Evolutionary conservation across 371 early-diverging fungal species (phyloP), one percentile per base, ranked within the genome.

Genomic region (Mortierella sp.): DNA sequence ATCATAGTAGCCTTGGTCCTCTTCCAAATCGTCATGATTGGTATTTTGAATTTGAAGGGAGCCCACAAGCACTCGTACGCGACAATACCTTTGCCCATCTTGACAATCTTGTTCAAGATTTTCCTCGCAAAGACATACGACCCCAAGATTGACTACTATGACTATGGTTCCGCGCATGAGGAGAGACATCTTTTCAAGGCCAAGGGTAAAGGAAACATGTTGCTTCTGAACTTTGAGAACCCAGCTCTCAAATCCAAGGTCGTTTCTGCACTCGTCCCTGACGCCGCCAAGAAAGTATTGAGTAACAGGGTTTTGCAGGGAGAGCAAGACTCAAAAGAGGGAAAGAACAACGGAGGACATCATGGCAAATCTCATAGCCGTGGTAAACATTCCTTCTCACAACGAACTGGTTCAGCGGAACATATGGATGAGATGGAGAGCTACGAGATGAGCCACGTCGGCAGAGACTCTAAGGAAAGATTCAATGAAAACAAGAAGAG

Each of bases 1-100:
- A 71, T 94, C 32, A 50, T 92, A 0, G 83, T 88, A 15, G 89
- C 92, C 15, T 72, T 91, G 36, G 72, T 89, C 11, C 76, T 92
- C 58, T 94, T 92, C 84, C 96, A 96, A 74, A 57, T 92, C 11
- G 86, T 92, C 66, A 86, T 94, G 85, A 87, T 92, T 48, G 88
- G 88, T 47, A 87, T 92, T 19, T 86, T 91, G 65, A 84, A 84
- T 43, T 69, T 91, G 53, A 85, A 86, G 70, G 40, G 67, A 16
- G 85, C 85, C 24, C 77, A 74, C 65, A 78, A 76, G 45, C 84
- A 89, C 9, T 86, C 91, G 0, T 73, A 87, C 32, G 84, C 83
- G 38, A 64, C 91, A 43, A 69, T 87, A 21, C 93, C 94, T 16
- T 81, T 93, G 58, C 92, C 94, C 0, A 65, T 92, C 38, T 41